These are phyloP conservation scores for Lentinula edodes DNA, from an alignment of 768 basidiomycete genomes.

Conservation along the genomic window DNA sequence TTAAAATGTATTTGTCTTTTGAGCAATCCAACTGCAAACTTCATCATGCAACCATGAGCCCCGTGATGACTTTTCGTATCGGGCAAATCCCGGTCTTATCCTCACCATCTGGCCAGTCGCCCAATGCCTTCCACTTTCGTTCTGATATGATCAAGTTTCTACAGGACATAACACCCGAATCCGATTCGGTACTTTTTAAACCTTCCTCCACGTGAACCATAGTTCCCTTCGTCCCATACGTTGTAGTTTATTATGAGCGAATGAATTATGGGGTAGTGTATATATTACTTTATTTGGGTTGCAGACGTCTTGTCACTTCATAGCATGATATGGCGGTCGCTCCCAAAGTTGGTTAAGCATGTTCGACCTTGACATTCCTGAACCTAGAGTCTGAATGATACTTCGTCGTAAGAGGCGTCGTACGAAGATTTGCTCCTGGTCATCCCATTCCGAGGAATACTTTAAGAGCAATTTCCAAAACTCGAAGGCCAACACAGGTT, in stretches of 20 bases:
- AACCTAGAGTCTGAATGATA: conserved; percentile 15
- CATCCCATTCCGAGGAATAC: conserved; percentile 40
- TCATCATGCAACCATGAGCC: neutral
- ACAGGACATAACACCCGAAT: neutral
- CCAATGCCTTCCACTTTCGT: conserved; percentile 18
- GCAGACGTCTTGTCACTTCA: neutral
- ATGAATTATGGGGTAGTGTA: neutral
- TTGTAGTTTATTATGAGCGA: conserved; percentile 2
- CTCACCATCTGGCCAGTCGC: conserved; percentile 20
- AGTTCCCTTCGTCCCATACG: neutral
- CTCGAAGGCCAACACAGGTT: conserved; percentile 47
- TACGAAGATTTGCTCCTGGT: conserved; percentile 35
- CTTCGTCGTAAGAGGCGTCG: conserved; percentile 34
- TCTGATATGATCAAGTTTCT: neutral
- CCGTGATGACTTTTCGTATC: conserved; percentile 8
- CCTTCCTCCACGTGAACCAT: conserved; percentile 10
- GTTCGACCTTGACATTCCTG: neutral
- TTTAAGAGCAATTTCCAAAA: conserved; percentile 54
- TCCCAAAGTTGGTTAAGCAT: neutral
- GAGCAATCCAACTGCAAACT: neutral
- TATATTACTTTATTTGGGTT: neutral
- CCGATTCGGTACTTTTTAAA: conserved; percentile 6
- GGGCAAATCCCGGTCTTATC: conserved; percentile 36
- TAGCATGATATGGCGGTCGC: conserved; percentile 1
- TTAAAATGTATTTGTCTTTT: neutral